Conservation (phyloP, 192 early-diverging fungal species). For the Spinellus fusiger region DNA sequence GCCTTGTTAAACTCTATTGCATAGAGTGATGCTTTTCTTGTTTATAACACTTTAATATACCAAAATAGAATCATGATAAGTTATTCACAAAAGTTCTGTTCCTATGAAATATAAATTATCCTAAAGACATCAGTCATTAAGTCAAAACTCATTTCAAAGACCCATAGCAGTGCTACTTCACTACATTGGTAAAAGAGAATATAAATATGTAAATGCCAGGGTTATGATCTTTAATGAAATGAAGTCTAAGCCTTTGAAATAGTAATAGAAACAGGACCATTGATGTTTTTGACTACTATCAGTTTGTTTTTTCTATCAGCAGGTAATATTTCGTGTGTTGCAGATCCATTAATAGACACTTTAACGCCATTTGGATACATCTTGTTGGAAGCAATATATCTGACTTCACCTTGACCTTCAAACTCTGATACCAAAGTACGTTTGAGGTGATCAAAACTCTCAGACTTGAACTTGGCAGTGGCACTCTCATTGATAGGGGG, state of each 20-base stretch:
- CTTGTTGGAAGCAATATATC: conserved; percentile 28
- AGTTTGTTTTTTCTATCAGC: conserved; percentile 15
- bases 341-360: conserved; percentile 30
- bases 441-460: conserved; percentile 35
- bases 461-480: conserved; percentile 22
- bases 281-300: conserved; percentile 11
- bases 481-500: conserved; percentile 34
- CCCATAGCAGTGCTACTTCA: too few relatives aligned
- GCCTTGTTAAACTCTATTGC: too few relatives aligned
- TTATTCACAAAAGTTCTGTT: too few relatives aligned
- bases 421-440: conserved; percentile 26
- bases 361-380: conserved; percentile 45
- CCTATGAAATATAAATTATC: too few relatives aligned
- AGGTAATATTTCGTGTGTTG: conserved; percentile 1
- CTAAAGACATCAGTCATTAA: too few relatives aligned
- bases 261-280: conserved; percentile 20
- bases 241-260: conserved; percentile 23
- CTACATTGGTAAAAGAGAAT: neutral
- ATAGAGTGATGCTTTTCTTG: too few relatives aligned
- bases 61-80: too few relatives aligned
- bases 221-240: neutral
- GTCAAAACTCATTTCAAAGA: too few relatives aligned
- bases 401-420: conserved; percentile 19
- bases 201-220: neutral
- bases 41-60: too few relatives aligned